Evolutionary conservation across 2,329 filamentous ascomycete genomes (phyloP).

Genomic region (Sordariomycetes sp.): DNA sequence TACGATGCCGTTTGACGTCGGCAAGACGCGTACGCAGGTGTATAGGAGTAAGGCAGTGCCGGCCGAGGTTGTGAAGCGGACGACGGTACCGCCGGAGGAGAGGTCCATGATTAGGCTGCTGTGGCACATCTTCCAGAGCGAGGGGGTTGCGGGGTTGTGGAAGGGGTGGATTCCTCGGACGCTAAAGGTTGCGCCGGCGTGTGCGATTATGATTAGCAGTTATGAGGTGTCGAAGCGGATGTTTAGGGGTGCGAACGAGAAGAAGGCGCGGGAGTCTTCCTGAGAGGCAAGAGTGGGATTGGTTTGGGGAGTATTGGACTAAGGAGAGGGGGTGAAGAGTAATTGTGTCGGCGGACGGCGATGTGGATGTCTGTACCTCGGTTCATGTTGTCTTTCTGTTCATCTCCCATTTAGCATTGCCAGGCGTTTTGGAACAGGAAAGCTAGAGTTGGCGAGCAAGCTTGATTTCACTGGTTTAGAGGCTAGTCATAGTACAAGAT

Average conservation of each 20-base stretch:
- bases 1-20: constrained; percentile 93
- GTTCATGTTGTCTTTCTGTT: neutral
- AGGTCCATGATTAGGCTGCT: constrained; percentile 69
- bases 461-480: neutral
- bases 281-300: neutral
- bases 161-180: constrained; percentile 84
- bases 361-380: neutral
- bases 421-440: neutral
- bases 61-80: constrained; percentile 11
- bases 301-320: neutral
- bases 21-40: constrained; percentile 89
- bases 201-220: constrained; percentile 97
- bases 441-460: neutral
- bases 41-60: constrained; percentile 32
- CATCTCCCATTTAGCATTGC: neutral
- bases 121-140: constrained; percentile 80
- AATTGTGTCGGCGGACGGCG: neutral
- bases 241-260: constrained; percentile 61
- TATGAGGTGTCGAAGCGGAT: constrained; percentile 93
- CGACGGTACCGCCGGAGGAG: constrained; percentile 49
- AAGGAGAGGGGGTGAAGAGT: neutral
- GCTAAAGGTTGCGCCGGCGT: constrained; percentile 88
- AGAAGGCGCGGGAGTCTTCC: constrained; percentile 3
- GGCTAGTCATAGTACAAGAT: neutral
- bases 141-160: constrained; percentile 73